Percentiles rank a stretch among this genome's conserved stretches.
Conservation (phyloP, 805 yeast genomes). For the Yamadazyma endophytica region DNA sequence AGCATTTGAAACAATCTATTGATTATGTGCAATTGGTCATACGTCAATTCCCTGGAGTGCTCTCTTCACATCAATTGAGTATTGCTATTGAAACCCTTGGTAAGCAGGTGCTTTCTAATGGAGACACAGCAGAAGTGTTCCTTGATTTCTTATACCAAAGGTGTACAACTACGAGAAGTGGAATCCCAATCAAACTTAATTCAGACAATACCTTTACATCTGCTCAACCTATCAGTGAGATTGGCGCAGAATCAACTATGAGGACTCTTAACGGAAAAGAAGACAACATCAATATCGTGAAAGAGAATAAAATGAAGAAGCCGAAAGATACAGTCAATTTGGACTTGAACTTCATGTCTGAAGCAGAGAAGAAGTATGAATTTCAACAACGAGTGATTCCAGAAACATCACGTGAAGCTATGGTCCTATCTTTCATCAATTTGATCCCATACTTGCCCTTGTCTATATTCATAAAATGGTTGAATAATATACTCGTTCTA, state of each 20-base stretch:
- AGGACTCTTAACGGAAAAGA: conserved; percentile 20
- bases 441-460: conserved; percentile 51
- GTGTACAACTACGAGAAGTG: conserved; percentile 34
- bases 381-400: conserved; percentile 25
- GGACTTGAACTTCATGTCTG: conserved; percentile 6
- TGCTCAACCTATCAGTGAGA: conserved; percentile 36
- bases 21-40: conserved; percentile 45
- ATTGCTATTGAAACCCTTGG: conserved; percentile 58
- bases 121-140: conserved; percentile 30
- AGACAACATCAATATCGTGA: conserved; percentile 13
- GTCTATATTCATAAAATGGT: conserved; percentile 41
- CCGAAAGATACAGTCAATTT: conserved; percentile 25
- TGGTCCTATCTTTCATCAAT: conserved; percentile 43
- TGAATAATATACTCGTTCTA: conserved; percentile 39
- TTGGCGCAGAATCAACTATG: conserved; percentile 33
- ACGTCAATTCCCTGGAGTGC: conserved; percentile 50
- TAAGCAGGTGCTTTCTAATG: conserved; percentile 28
- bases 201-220: conserved; percentile 19
- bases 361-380: conserved; percentile 11
- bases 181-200: conserved; percentile 16
- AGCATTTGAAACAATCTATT: conserved; percentile 17
- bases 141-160: conserved; percentile 38
- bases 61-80: conserved; percentile 52
- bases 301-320: conserved; percentile 26
- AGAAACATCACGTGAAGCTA: conserved; percentile 45